Evolutionary conservation across 129 eudicot species (phyloP).

Genomic region (Smallanthus sonchifolius): DNA sequence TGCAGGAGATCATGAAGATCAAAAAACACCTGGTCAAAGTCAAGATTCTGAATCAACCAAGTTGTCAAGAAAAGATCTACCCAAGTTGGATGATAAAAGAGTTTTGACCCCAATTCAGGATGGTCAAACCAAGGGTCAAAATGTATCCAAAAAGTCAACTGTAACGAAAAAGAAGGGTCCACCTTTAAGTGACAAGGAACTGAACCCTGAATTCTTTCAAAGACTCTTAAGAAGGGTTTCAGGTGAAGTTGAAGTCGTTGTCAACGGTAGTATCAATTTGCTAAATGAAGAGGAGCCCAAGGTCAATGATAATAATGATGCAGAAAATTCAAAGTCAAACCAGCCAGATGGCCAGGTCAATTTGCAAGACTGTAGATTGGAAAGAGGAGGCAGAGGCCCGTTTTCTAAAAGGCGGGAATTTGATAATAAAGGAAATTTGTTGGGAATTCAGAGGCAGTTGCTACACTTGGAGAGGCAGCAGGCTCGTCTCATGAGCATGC

Average conservation of each 20-base stretch:
- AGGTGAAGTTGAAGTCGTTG: slow-evolving; percentile 85
- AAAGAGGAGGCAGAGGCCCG: slow-evolving; percentile 29
- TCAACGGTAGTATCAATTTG: slow-evolving; percentile 47
- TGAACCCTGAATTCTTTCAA: slow-evolving; percentile 84
- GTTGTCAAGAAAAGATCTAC: slow-evolving; percentile 32
- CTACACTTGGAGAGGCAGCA: slow-evolving; percentile 81
- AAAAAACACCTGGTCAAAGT: slow-evolving; percentile 41
- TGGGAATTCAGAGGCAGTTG: slow-evolving; percentile 84
- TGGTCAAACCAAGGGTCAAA: slow-evolving; percentile 44
- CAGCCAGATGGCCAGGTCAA: slow-evolving; percentile 37
- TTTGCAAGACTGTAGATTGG: slow-evolving; percentile 26
- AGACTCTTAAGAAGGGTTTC: slow-evolving; percentile 70
- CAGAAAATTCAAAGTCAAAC: slow-evolving; percentile 31
- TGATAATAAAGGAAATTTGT: slow-evolving; percentile 63
- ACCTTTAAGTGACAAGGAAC: slow-evolving; percentile 66
- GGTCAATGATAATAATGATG: slow-evolving; percentile 26
- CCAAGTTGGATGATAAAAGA: slow-evolving; percentile 38
- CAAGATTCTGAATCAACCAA: slow-evolving; percentile 43
- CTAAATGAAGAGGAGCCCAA: slow-evolving; percentile 39
- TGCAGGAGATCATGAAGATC: slow-evolving; percentile 57
- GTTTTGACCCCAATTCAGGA: slow-evolving; percentile 34
- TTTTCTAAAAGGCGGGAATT: slow-evolving; percentile 38
- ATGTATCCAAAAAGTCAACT: slow-evolving; percentile 49
- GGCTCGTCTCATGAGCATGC: slow-evolving; percentile 81
- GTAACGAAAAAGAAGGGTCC: slow-evolving; percentile 77